Evolutionary conservation across 148 eudicot species (phyloP).

Genomic region (Camellia sinensis): DNA sequence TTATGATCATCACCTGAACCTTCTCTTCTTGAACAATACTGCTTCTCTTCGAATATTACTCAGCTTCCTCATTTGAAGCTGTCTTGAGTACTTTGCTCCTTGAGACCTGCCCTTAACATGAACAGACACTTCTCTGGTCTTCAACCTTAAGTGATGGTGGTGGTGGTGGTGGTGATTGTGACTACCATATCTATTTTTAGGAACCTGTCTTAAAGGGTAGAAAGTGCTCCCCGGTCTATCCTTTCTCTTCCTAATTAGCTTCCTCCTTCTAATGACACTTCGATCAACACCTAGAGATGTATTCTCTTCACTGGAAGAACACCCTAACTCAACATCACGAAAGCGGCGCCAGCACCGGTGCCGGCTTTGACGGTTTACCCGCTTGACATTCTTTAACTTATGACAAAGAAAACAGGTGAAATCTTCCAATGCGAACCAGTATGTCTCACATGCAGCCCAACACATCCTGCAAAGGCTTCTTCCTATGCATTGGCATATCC

Average conservation of each 20-base stretch:
- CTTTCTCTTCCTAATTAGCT: constrained; percentile 11
- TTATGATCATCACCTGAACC: constrained; percentile 15
- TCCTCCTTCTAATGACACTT: constrained; percentile 19
- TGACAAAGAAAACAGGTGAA: constrained; percentile 41
- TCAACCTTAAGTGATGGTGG: background rate
- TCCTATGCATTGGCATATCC: constrained; percentile 43
- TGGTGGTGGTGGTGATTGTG: background rate
- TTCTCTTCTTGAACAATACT: constrained; percentile 10
- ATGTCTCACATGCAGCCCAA: constrained; percentile 47
- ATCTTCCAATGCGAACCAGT: constrained; percentile 28
- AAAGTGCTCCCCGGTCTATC: constrained; percentile 11
- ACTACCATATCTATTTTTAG: background rate
- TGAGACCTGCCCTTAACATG: constrained; percentile 20
- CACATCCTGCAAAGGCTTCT: constrained; percentile 41
- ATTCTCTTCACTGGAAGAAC: constrained; percentile 17
- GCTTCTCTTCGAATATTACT: constrained; percentile 12
- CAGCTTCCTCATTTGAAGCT: constrained; percentile 7
- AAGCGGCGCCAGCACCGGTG: background rate
- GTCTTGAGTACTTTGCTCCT: constrained; percentile 17
- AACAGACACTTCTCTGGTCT: constrained; percentile 21
- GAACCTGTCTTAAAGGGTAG: constrained; percentile 3
- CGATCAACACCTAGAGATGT: background rate
- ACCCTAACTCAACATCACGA: constrained; percentile 38
- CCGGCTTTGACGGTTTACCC: constrained; percentile 34
- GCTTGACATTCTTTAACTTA: constrained; percentile 34